Evolutionary conservation across 73 alveolate genomes (phyloP), one percentile per base, ranked within the genome.

Genomic region (Paramecium biaurelia): DNA sequence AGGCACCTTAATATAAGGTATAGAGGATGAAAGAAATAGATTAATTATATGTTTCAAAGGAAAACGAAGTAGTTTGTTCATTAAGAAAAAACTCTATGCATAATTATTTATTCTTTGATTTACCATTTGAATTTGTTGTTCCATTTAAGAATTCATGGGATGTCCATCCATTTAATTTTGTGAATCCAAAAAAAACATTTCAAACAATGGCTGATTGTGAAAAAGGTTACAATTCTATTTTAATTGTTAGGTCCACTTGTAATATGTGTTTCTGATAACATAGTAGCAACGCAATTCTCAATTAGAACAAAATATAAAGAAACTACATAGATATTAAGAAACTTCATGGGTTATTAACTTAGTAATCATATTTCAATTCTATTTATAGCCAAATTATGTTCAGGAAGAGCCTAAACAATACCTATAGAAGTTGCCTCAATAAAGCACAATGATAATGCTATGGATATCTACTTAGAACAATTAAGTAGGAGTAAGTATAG

Each of bases 91-190:
- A 63, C 57, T 57, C 57, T n/a, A 59, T 86, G 93, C 93, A 86
- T 21, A 86, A 86, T 47, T 86, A 76, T 72, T 57, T 76, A n/a
- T 63, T 86, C 32, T 67, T 15, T 37, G 89, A 70, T 59, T 63
- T 97, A 63, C 96, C 96, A 28, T 47, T 57, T 67, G 98, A 98
- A 82, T 98, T 98, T 68, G 93, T 95, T 35, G 99, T 92, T 34
- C 95, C 95, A 49, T 95, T 89, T 37, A 93, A 95, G 37, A 96
- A 95, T 70, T 89, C 95, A 47, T 98, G 99, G 99, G 98, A 97
- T 92, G 97, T 98, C 2, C 99, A 98, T 90, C 96, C 97, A 35
- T 90, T 97, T 63, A 95, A 95, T 85, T 95, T 98, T 21, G 92
- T 97, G 11, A 94, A 95, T 74, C 93, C 93, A 5, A 41, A 63